These are phyloP conservation scores for Beauveria brongniartii DNA, from an alignment of 2,329 filamentous ascomycete species.

Conservation along the genomic window DNA sequence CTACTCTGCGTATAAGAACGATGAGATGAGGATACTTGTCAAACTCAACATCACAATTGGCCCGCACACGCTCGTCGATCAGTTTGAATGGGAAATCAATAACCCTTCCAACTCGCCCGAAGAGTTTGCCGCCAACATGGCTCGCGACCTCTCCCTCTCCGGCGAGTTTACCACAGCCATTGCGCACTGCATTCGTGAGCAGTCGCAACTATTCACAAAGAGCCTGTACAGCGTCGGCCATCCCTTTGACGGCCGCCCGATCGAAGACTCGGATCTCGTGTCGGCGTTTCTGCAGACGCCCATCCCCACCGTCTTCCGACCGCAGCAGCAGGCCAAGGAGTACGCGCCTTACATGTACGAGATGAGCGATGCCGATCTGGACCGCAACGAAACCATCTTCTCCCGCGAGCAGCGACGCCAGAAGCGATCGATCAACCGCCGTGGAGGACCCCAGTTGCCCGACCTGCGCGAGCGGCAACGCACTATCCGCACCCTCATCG, in stretches of 20 bases:
- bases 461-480: conserved; percentile 92
- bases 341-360: conserved; percentile 92
- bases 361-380: conserved; percentile 80
- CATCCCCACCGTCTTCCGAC: conserved; percentile 73
- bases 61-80: conserved; percentile 85
- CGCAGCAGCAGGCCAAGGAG: conserved; percentile 88
- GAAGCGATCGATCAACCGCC: conserved; percentile 88
- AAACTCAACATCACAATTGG: conserved; percentile 98
- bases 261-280: conserved; percentile 86
- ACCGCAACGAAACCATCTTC: conserved; percentile 85
- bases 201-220: conserved; percentile 87
- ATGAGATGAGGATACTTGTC: conserved; percentile 94
- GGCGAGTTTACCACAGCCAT: conserved; percentile 97
- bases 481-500: conserved; percentile 84
- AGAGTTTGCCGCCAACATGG: conserved; percentile 86
- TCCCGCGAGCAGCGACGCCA: conserved; percentile 89
- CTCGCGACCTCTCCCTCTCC: conserved; percentile 78
- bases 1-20: conserved; percentile 93
- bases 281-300: conserved; percentile 81
- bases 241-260: conserved; percentile 85
- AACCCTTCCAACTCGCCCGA: conserved; percentile 90
- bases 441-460: conserved; percentile 87
- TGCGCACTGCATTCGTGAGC: conserved; percentile 94
- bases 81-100: conserved; percentile 99
- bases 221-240: conserved; percentile 90